These are phyloP conservation scores for Cladorrhinum sp. DNA, from an alignment of 2,329 filamentous ascomycete genomes.

Conservation along the genomic window DNA sequence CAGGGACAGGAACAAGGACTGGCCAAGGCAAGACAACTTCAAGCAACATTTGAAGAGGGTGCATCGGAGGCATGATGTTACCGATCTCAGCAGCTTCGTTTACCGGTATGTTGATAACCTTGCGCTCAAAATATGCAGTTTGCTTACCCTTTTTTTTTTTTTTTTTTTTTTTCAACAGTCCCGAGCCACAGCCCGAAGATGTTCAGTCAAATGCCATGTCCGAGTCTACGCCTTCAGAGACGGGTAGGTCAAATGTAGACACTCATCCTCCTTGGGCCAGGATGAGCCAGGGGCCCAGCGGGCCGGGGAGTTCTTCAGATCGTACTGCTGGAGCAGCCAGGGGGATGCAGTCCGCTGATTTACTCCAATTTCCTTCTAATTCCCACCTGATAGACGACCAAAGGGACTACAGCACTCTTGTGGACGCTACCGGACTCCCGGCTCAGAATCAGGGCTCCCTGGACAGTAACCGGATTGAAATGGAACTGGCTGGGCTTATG, in stretches of 20 bases:
- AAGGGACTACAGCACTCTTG: neutral
- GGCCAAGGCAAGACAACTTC: conserved; percentile 85
- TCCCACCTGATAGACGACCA: conserved; percentile 1
- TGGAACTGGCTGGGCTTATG: conserved; percentile 8
- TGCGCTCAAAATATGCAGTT: too few species aligned
- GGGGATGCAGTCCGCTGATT: neutral
- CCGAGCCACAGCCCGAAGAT: neutral
- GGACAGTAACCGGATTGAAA: neutral
- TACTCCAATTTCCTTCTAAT: neutral
- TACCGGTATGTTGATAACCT: conserved; percentile 27
- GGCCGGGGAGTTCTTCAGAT: neutral
- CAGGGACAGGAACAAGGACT: conserved; percentile 61
- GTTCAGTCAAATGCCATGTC: neutral
- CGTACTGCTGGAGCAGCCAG: neutral
- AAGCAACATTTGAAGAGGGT: conserved; percentile 71
- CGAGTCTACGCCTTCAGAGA: conserved; percentile 4
- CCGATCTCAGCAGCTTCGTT: conserved; percentile 38
- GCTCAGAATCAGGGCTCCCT: neutral
- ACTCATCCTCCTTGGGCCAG: neutral
- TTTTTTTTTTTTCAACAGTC: too few species aligned
- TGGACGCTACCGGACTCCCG: neutral
- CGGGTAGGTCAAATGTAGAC: neutral
- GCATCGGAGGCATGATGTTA: conserved; percentile 48
- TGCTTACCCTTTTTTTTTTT: too few species aligned
- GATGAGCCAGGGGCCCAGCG: neutral